Conservation (phyloP, 331 rosid genomes). For the Prunus yedoensis region DNA sequence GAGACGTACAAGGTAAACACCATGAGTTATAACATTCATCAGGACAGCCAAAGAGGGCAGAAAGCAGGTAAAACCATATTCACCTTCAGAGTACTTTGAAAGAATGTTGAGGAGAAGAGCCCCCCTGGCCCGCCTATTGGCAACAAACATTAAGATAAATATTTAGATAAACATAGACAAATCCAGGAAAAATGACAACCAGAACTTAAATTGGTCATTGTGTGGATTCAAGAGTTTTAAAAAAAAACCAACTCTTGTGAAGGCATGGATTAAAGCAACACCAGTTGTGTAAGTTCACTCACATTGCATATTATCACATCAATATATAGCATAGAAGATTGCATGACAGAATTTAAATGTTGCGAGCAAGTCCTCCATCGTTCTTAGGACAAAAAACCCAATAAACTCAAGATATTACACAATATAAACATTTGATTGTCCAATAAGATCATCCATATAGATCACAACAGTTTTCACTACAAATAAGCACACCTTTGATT, state of each 20-base stretch:
- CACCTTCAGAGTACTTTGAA: conserved; percentile 90
- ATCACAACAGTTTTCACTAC: background rate
- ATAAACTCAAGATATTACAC: conserved; percentile 4
- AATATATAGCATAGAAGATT: conserved; percentile 1
- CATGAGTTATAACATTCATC: background rate
- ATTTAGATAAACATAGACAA: conserved; percentile 8
- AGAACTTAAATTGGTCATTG: background rate
- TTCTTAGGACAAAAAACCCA: background rate
- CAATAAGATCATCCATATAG: conserved; percentile 7
- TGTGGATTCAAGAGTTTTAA: no score
- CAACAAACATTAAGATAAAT: conserved; percentile 20
- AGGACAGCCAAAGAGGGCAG: background rate
- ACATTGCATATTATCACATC: background rate
- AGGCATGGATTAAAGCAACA: background rate
- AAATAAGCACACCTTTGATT: conserved; percentile 63
- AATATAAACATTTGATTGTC: background rate
- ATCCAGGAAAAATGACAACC: background rate
- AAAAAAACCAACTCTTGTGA: background rate
- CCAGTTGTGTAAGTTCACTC: background rate
- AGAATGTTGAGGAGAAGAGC: conserved; percentile 89
- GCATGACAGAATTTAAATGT: background rate
- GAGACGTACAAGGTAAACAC: background rate
- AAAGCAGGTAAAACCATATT: conserved; percentile 20
- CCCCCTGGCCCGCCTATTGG: conserved; percentile 90
- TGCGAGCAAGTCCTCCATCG: background rate